phyloP scores from a whole-genome alignment of 129 eudicot genomes.

The Heracleum sosnowskyi region DNA sequence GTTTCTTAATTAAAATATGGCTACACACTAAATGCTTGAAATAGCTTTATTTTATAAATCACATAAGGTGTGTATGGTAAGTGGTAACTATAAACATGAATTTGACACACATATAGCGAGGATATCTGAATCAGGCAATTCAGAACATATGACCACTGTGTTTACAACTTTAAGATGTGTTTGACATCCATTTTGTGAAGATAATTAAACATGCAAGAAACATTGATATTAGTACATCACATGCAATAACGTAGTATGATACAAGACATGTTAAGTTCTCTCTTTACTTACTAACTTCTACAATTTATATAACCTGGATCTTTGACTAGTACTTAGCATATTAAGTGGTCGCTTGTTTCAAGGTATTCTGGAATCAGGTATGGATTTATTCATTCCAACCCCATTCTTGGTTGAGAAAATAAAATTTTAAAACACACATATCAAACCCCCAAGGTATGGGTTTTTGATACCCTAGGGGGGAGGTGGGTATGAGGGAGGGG shows the following conservation, averaged over 20 bases:
- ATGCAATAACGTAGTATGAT: background rate
- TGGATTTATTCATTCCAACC: too few species aligned
- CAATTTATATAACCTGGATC: background rate
- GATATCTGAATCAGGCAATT: background rate
- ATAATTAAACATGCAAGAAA: background rate
- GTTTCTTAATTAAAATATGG: background rate
- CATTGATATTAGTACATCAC: background rate
- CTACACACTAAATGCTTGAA: background rate
- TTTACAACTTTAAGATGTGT: background rate
- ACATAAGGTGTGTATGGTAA: background rate
- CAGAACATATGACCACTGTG: background rate
- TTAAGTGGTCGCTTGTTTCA: too few species aligned
- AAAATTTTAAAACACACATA: too few species aligned
- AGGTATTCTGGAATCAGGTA: too few species aligned
- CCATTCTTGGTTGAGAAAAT: too few species aligned
- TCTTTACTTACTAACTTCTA: background rate
- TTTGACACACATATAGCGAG: background rate
- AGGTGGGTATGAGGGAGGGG: too few species aligned
- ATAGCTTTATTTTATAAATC: background rate
- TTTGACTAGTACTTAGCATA: background rate
- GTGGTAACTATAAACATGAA: background rate
- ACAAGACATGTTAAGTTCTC: background rate
- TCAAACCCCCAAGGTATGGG: too few species aligned
- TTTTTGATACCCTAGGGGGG: too few species aligned
- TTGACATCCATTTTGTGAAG: background rate